phyloP scores from a whole-genome alignment of 495 filamentous ascomycete species.

The Daldinia childiae region DNA sequence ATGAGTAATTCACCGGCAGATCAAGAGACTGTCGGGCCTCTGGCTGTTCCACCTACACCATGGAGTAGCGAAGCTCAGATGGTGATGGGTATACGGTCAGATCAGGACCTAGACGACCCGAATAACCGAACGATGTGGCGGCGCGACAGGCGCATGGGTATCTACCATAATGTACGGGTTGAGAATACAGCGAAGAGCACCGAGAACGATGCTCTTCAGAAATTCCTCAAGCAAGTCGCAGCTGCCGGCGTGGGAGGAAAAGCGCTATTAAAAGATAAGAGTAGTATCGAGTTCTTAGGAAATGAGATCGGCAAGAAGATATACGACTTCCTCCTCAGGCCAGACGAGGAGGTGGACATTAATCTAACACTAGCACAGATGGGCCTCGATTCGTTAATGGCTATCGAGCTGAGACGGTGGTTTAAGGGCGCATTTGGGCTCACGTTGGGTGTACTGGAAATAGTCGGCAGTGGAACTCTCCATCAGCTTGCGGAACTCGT shows the following conservation, averaged over 20 bases:
- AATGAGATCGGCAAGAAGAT: constrained; percentile 49
- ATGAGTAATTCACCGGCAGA: neutral
- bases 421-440: constrained; percentile 44
- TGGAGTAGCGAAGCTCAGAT: constrained; percentile 45
- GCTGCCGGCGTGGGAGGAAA: neutral
- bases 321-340: constrained; percentile 46
- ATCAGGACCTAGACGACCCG: constrained; percentile 45
- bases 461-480: constrained; percentile 47
- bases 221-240: constrained; percentile 28
- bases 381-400: constrained; percentile 53
- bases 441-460: constrained; percentile 51
- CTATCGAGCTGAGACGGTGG: constrained; percentile 53
- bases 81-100: constrained; percentile 50
- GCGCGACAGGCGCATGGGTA: constrained; percentile 51
- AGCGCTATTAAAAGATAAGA: constrained; percentile 32
- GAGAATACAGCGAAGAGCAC: constrained; percentile 5
- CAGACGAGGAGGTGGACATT: constrained; percentile 46
- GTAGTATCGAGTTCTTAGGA: constrained; percentile 42
- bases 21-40: constrained; percentile 9
- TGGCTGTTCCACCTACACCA: constrained; percentile 19
- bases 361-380: constrained; percentile 43
- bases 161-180: constrained; percentile 47
- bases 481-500: constrained; percentile 43
- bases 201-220: constrained; percentile 36
- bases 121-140: constrained; percentile 47